Evolutionary conservation across 495 filamentous ascomycete genomes (phyloP).

Genomic region (Cercophora newfieldiana): DNA sequence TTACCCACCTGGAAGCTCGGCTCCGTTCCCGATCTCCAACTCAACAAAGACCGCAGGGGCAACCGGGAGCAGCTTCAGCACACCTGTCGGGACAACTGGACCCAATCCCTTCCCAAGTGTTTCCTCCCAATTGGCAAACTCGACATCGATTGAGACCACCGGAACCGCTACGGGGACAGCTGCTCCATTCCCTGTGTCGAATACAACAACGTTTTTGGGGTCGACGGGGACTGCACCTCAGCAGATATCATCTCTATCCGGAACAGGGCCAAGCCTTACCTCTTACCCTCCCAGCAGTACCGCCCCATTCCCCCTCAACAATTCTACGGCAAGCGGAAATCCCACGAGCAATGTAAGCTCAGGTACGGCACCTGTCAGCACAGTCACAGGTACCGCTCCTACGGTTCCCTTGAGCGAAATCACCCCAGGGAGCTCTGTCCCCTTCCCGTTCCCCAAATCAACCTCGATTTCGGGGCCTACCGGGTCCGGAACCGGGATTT

Average conservation of each 20-base stretch:
- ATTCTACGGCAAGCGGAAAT: background rate
- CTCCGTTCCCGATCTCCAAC: constrained; percentile 16
- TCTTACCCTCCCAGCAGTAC: background rate
- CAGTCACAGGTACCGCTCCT: background rate
- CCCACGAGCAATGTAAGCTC: too few species aligned
- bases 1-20: background rate
- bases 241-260: background rate
- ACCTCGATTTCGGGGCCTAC: background rate
- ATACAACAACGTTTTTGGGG: background rate
- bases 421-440: background rate
- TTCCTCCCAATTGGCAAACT: background rate
- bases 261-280: background rate
- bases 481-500: background rate
- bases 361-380: background rate
- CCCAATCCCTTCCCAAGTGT: background rate
- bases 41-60: background rate
- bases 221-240: background rate
- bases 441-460: constrained; percentile 5
- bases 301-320: background rate
- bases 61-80: background rate
- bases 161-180: background rate
- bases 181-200: background rate
- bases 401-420: background rate
- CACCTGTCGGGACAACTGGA: background rate
- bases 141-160: background rate